Percentiles rank a stretch among this genome's conserved stretches.
Evolutionary conservation across 345 rosid genomes (phyloP).

Genomic region (Eutrema japonicum): DNA sequence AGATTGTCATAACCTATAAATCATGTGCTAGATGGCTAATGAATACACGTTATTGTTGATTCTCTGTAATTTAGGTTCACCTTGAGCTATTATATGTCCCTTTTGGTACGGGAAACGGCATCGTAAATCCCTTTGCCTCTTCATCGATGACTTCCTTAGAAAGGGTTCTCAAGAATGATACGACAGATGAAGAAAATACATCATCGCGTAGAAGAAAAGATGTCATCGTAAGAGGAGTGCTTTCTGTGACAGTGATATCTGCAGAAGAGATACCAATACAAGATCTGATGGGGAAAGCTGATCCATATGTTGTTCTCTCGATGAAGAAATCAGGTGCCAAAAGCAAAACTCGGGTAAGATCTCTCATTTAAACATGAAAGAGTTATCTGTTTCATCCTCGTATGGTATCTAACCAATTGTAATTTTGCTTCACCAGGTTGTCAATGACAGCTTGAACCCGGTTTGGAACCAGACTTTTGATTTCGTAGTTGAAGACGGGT

Average conservation of each 20-base stretch:
- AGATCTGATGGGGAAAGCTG: constrained; percentile 97
- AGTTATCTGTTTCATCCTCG: constrained; percentile 10
- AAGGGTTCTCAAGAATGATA: constrained; percentile 73
- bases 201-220: constrained; percentile 64
- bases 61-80: constrained; percentile 68
- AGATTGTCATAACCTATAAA: background rate
- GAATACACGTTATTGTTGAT: constrained; percentile 10
- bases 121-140: constrained; percentile 62
- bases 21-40: constrained; percentile 1
- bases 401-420: background rate
- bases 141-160: constrained; percentile 84
- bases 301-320: constrained; percentile 81
- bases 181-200: constrained; percentile 56
- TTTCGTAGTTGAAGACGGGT: constrained; percentile 95
- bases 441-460: constrained; percentile 87
- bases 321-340: constrained; percentile 84
- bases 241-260: constrained; percentile 84
- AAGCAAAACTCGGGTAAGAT: constrained; percentile 78
- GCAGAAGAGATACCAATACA: constrained; percentile 83
- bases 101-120: constrained; percentile 66
- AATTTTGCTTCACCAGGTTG: constrained; percentile 61
- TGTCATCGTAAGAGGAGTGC: constrained; percentile 91
- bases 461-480: constrained; percentile 99
- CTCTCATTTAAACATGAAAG: constrained; percentile 27
- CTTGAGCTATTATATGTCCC: constrained; percentile 91